Conservation (phyloP, 2,329 filamentous ascomycete species). For the Fonsecaea monophora region DNA sequence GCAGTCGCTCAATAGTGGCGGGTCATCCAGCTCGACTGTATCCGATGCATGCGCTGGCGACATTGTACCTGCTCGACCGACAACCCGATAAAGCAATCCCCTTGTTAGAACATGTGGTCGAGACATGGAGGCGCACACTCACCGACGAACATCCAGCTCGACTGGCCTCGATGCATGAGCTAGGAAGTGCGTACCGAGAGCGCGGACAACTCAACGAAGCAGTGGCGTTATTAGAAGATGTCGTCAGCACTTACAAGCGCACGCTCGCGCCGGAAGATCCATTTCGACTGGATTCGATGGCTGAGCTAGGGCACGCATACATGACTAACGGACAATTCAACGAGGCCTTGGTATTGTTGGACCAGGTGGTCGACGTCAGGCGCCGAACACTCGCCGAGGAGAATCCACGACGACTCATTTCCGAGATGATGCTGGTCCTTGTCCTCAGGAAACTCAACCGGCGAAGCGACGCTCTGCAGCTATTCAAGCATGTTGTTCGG, state of each 20-base stretch:
- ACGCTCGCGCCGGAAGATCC: conserved; percentile 41
- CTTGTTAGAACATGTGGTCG: background rate
- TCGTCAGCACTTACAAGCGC: background rate
- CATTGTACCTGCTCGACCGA: background rate
- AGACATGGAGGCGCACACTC: background rate
- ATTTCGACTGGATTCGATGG: conserved; percentile 29
- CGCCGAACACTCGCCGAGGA: background rate
- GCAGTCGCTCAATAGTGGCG: background rate
- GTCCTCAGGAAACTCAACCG: too few species aligned
- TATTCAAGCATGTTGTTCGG: conserved; percentile 1
- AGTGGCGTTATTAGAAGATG: background rate
- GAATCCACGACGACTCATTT: background rate
- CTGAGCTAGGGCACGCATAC: conserved; percentile 31
- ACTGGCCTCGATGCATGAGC: background rate
- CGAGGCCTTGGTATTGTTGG: background rate
- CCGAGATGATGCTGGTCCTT: too few species aligned
- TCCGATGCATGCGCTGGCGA: background rate
- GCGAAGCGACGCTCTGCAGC: background rate
- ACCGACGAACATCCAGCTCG: conserved; percentile 7
- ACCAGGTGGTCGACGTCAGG: background rate
- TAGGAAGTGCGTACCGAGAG: background rate
- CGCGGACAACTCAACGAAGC: background rate
- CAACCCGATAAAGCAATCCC: background rate
- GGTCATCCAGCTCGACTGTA: background rate
- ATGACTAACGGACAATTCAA: background rate